Base-by-base conservation (phyloP, 768 basidiomycete species). In the Rickenella mellea region DNA sequence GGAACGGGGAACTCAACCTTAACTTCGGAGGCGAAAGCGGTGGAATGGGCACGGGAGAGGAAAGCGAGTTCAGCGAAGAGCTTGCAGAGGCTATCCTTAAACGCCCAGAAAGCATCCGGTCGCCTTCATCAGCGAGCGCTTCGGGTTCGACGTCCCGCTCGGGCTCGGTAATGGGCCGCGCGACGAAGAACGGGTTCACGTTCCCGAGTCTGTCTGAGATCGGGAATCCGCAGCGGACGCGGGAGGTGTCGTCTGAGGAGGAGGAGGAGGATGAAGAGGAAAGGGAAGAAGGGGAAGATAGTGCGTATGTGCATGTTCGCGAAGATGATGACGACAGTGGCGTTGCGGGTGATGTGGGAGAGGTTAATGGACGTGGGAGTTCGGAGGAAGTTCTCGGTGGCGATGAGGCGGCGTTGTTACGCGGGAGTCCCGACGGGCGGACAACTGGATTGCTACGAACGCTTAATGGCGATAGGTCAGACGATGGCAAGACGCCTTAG, bases 261-360 rank as follows among this genome's bases (percentile, higher is more conserved):
- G 5, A 27, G 27, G 29, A 27, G n/a, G 41, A 42, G 4, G 6
- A 29, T 15, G 22, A n/a, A 7, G 30, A 31, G 41, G 15, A 33
- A 17, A 50, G 7, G 53, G 55, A 22, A 48, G 39, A 33, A 39
- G 55, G 50, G 39, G 53, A 43, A 26, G 49, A 50, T 39, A 53
- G 55, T 9, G 64, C 65, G 7, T 62, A 44, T 17, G 65, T 63
- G 38, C 58, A 61, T 3, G 68, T 59, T 39, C 68, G 61, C 40
- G 56, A 62, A 10, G 68, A 68, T 39, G 66, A 64, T 11, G 55
- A 41, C 31, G 63, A 52, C n/a, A 50, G 27, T 10, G 53, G 48
- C 17, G 54, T 48, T 15, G 38, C 44, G 33, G 45, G 40, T 47
- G 37, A 44, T 33, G 46, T 58, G 60, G 48, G 58, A 60, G 22